These are phyloP conservation scores for Achaetomiella virescens DNA, from an alignment of 495 filamentous ascomycete species.

Conservation along the genomic window DNA sequence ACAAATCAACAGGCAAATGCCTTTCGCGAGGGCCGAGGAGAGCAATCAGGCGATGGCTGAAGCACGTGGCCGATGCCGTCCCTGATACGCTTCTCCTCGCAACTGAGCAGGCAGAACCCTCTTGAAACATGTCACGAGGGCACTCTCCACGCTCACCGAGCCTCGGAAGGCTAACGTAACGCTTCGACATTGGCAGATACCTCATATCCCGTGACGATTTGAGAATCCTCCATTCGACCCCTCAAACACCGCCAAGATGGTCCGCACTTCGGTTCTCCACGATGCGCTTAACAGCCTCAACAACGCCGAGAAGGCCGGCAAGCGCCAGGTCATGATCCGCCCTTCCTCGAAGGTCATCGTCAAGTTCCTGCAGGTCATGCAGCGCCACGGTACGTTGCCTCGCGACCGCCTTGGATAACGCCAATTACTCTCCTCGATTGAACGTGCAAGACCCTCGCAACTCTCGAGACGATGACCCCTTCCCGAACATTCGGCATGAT, in stretches of 20 bases:
- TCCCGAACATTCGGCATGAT: constrained; percentile 73
- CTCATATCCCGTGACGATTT: constrained; percentile 65
- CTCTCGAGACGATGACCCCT: not conserved
- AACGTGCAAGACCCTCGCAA: constrained; percentile 23
- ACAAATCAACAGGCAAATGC: constrained; percentile 30
- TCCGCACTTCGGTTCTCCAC: constrained; percentile 96
- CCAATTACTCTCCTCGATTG: not conserved
- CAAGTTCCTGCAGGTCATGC: constrained; percentile 98
- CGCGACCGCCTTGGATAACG: not conserved
- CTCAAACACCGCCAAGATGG: constrained; percentile 70
- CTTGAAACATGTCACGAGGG: constrained; percentile 51
- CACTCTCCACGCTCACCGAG: constrained; percentile 84
- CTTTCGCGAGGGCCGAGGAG: constrained; percentile 46
- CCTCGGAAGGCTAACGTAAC: constrained; percentile 74
- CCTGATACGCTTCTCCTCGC: constrained; percentile 69
- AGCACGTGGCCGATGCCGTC: constrained; percentile 2
- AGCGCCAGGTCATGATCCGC: constrained; percentile 95
- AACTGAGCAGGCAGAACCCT: constrained; percentile 92
- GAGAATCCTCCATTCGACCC: constrained; percentile 57
- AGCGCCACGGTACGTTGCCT: constrained; percentile 92
- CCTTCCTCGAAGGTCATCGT: constrained; percentile 98
- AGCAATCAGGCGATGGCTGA: constrained; percentile 38
- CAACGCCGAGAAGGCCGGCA: constrained; percentile 99
- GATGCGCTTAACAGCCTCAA: constrained; percentile 99
- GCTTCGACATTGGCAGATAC: constrained; percentile 54